Conservation (phyloP, 2,329 filamentous ascomycete genomes). For the Phaeosphaeria sp. region DNA sequence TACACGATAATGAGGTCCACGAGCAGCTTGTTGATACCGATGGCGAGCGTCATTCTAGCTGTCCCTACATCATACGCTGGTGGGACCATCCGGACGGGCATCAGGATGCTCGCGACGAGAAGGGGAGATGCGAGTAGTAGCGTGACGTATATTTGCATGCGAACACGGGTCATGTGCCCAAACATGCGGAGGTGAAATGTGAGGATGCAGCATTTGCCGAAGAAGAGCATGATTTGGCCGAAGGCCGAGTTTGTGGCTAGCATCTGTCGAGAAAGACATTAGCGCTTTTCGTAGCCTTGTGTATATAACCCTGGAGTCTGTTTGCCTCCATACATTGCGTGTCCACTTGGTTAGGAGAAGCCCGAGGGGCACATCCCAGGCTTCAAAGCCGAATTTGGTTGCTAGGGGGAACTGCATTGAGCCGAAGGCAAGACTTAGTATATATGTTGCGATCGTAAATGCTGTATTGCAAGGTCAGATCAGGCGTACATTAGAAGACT, state of each 20-base stretch:
- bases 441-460: neutral
- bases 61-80: neutral
- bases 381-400: neutral
- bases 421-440: neutral
- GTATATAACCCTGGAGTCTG: no score
- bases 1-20: neutral
- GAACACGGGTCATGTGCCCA: neutral
- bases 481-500: neutral
- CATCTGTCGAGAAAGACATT: neutral
- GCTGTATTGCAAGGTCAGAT: neutral
- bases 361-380: neutral
- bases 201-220: conserved; percentile 3
- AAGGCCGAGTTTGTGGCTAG: neutral
- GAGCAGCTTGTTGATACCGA: neutral
- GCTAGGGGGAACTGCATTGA: neutral
- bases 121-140: neutral
- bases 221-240: neutral
- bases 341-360: neutral
- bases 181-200: conserved; percentile 6
- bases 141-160: conserved; percentile 1
- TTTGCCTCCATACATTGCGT: no score
- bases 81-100: neutral
- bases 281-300: no score
- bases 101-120: neutral
- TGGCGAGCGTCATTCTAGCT: neutral